Evolutionary conservation across 2,329 filamentous ascomycete genomes (phyloP).

Genomic region (Fusarium multiceps): DNA sequence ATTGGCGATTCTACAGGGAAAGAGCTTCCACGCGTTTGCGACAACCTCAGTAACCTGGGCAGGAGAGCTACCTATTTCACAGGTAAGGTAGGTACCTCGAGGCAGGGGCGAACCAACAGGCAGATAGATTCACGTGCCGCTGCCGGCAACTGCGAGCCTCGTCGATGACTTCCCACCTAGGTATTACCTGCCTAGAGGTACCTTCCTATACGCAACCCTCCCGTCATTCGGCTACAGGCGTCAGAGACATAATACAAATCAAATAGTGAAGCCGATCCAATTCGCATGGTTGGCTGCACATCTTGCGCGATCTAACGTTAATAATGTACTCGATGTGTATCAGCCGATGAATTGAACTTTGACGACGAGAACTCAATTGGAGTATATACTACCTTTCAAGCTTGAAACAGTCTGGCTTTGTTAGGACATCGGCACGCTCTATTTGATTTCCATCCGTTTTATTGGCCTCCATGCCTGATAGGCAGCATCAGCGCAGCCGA

Average conservation of each 20-base stretch:
- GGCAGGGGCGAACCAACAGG: slow-evolving; percentile 12
- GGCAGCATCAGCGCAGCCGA: background rate
- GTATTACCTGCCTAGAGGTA: background rate
- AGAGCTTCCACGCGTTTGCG: background rate
- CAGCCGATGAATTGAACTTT: background rate
- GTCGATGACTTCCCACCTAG: background rate
- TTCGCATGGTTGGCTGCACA: background rate
- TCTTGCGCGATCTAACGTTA: background rate
- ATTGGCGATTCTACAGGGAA: background rate
- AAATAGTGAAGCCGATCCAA: background rate
- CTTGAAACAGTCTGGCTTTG: background rate
- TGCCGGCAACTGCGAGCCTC: slow-evolving; percentile 16
- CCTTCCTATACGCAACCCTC: background rate
- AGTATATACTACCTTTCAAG: background rate
- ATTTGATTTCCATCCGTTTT: background rate
- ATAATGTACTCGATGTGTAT: background rate
- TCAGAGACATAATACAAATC: background rate
- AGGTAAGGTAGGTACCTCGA: background rate
- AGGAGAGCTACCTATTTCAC: slow-evolving; percentile 6
- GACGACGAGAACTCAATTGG: background rate
- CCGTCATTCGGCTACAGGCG: background rate
- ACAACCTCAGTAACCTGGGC: background rate
- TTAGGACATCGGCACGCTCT: background rate
- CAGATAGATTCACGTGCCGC: slow-evolving; percentile 33
- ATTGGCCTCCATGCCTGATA: background rate